These are phyloP conservation scores for Haplosporangium gracile DNA, from an alignment of 192 early-diverging fungal genomes.

Conservation along the genomic window DNA sequence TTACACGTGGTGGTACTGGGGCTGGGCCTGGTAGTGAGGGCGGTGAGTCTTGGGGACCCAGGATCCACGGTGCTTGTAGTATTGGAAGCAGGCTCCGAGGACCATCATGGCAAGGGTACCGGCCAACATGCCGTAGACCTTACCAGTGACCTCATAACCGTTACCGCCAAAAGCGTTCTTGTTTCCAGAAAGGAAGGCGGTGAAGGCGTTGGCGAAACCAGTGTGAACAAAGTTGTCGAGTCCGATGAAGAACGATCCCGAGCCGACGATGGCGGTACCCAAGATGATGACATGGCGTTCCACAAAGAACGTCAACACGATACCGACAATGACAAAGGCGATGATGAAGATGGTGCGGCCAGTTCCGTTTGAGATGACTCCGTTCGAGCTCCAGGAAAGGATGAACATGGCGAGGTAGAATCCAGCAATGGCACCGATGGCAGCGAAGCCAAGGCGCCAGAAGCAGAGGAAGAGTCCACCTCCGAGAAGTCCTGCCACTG, in stretches of 20 bases:
- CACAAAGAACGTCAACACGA: conserved; percentile 75
- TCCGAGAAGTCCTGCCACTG: conserved; percentile 73
- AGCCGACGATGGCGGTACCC: conserved; percentile 81
- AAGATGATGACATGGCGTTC: conserved; percentile 79
- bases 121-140: conserved; percentile 81
- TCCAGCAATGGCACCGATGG: conserved; percentile 85
- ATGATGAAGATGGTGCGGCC: conserved; percentile 82
- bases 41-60: conserved; percentile 51
- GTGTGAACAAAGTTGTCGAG: conserved; percentile 87
- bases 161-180: conserved; percentile 34
- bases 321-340: conserved; percentile 69
- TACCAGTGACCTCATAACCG: conserved; percentile 62
- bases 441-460: conserved; percentile 78
- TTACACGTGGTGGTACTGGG: conserved; percentile 46
- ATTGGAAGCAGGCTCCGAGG: conserved; percentile 79
- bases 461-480: conserved; percentile 77
- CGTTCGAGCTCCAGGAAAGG: conserved; percentile 70
- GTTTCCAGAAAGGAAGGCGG: conserved; percentile 63
- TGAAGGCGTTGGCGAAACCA: conserved; percentile 76
- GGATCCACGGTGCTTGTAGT: conserved; percentile 52
- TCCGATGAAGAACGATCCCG: conserved; percentile 84
- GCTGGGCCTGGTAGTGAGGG: conserved; percentile 36
- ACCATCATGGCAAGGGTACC: conserved; percentile 74
- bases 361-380: conserved; percentile 71
- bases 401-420: conserved; percentile 76